Base-by-base conservation (phyloP, 2,329 filamentous ascomycete species). In the Ilyonectria sp. region DNA sequence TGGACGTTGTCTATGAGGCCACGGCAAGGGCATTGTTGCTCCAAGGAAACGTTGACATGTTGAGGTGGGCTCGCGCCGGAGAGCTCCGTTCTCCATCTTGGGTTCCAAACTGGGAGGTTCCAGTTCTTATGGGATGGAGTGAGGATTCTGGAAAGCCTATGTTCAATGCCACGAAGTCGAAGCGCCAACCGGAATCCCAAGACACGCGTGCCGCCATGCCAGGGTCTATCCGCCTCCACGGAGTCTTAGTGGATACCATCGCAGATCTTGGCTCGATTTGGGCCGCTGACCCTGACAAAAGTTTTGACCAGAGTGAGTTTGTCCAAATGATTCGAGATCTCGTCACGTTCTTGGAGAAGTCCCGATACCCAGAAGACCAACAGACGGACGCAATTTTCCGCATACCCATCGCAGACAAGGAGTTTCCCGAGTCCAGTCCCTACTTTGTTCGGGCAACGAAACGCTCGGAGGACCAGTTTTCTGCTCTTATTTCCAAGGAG, bases 371-470 rank as follows among this genome's bases (percentile, higher is more conserved):
- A 9, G 63, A 62, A n/a, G 35, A 66, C 1, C 44, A 62, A 31
- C 47, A 31, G 26, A 13, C 4, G 10, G 58, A 66, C 4, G 63
- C 63, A 15, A 3, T 58, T 10, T 66, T 58, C 52, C 50, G 63
- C 5, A 62, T 66, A 10, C 63, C 52, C 5, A 66, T 66, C 17
- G 63, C 58, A 21, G 63, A 66, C 35, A 66, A 66, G 52, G 63
- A 66, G 31, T 26, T 66, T 11, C 58, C 46, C 17, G 50, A 62
- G 29, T 43, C 58, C 2, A 62, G 15, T 29, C 44, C 58, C 5
- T 66, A 54, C 52, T 66, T 50, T 19, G 46, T 58, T 35, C 63
- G 63, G 11, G 63, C 57, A 21, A 62, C 63, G 13, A 46, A 58
- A 23, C 63, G 50, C 35, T 66, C 63, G 9, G 19, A 47, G 46